Conservation (phyloP, 2,329 filamentous ascomycete genomes). For the Balansia obtecta region DNA sequence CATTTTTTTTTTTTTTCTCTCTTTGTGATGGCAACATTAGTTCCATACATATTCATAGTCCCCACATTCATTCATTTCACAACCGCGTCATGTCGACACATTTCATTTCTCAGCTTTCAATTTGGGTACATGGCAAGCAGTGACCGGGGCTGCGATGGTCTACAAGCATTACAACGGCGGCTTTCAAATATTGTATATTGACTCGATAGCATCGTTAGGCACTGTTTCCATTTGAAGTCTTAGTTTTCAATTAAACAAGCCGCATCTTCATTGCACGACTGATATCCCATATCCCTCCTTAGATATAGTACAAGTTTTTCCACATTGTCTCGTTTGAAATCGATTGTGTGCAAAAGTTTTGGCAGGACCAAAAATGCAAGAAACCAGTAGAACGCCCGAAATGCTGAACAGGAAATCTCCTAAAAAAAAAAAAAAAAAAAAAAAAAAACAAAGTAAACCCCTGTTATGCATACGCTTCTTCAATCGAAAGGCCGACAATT, state of each 20-base stretch:
- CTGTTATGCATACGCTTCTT: not conserved
- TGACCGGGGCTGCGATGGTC: not conserved
- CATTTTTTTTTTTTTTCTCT: not conserved
- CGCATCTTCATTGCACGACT: no score
- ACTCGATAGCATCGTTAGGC: not conserved
- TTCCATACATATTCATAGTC: no score
- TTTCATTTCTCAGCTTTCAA: slow-evolving; percentile 5
- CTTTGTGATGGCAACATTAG: not conserved
- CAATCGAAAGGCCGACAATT: not conserved
- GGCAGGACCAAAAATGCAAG: not conserved
- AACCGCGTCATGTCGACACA: slow-evolving; percentile 3
- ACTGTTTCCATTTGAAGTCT: no score
- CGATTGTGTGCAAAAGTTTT: no score
- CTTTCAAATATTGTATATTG: not conserved
- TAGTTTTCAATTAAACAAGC: no score
- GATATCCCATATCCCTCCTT: no score
- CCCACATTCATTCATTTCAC: no score
- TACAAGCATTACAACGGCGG: not conserved
- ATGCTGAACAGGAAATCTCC: not conserved
- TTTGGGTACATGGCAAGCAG: not conserved
- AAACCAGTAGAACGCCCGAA: not conserved
- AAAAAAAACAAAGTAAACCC: not conserved
- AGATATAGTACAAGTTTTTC: not conserved
- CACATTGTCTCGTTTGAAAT: no score
- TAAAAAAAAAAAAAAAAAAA: not conserved